phyloP scores from a whole-genome alignment of 169 alveolate species.

The Plasmodium inui region DNA sequence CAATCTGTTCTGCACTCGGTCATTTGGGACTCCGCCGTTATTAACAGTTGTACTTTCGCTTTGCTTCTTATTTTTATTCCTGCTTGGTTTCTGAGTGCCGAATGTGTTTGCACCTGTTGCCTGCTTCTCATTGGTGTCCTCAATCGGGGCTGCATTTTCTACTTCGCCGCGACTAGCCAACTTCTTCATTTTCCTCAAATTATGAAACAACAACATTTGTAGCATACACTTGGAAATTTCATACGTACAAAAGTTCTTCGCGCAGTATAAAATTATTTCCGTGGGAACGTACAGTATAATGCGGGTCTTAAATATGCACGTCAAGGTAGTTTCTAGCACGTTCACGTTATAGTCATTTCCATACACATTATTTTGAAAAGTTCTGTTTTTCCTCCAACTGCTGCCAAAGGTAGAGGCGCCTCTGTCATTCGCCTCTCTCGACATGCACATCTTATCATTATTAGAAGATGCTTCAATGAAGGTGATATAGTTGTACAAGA shows the following conservation, averaged over 20 bases:
- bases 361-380: slow-evolving; percentile 25
- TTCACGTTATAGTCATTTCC: slow-evolving; percentile 36
- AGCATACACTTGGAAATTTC: slow-evolving; percentile 45
- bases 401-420: neutral
- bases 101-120: neutral
- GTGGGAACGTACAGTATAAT: slow-evolving; percentile 14
- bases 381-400: neutral
- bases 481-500: slow-evolving; percentile 40
- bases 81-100: neutral
- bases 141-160: neutral
- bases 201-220: neutral
- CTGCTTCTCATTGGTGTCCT: neutral
- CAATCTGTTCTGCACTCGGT: neutral
- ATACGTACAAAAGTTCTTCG: slow-evolving; percentile 23
- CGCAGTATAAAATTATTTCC: slow-evolving; percentile 58
- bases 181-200: slow-evolving; percentile 15
- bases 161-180: neutral
- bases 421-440: neutral
- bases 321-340: slow-evolving; percentile 38
- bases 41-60: neutral
- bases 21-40: neutral
- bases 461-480: slow-evolving; percentile 17
- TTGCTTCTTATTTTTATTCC: neutral
- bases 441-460: neutral
- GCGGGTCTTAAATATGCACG: slow-evolving; percentile 25